phyloP scores from a whole-genome alignment of 495 filamentous ascomycete genomes.

The Penicillium alfredii region DNA sequence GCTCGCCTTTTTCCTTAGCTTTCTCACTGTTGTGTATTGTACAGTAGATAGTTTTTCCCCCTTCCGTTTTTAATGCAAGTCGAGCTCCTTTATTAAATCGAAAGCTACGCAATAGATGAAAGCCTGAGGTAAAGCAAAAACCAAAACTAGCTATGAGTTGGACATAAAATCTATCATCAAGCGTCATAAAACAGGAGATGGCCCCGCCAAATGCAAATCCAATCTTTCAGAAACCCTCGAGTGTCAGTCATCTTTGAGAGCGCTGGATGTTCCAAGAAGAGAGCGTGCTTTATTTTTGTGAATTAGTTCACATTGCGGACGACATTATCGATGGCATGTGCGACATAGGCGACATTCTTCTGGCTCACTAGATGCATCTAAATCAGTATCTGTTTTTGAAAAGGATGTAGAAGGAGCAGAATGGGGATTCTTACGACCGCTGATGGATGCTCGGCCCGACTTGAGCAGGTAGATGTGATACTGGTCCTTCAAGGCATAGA shows the following conservation, averaged over 20 bases:
- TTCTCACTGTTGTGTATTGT: conserved; percentile 15
- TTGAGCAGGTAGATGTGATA: conserved; percentile 47
- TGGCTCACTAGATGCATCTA: conserved; percentile 40
- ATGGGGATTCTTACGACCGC: conserved; percentile 34
- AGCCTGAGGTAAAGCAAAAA: too few relatives aligned
- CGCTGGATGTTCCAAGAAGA: conserved; percentile 1
- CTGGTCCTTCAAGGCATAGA: conserved; percentile 40
- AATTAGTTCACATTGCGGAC: conserved; percentile 37
- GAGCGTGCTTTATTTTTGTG: background rate
- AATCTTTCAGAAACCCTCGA: conserved; percentile 1
- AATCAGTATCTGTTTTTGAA: conserved; percentile 8
- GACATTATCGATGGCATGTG: conserved; percentile 41
- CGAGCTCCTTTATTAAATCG: conserved; percentile 3
- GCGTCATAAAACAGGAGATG: conserved; percentile 14
- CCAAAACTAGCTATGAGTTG: conserved; percentile 7
- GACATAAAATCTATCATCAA: conserved; percentile 24
- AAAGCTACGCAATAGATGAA: too few relatives aligned
- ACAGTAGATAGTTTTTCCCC: conserved; percentile 20
- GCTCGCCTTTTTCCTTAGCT: conserved; percentile 1
- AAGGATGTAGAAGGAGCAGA: background rate
- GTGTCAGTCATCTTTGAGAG: conserved; percentile 9
- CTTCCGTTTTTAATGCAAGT: conserved; percentile 14
- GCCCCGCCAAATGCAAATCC: conserved; percentile 12
- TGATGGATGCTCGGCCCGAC: conserved; percentile 44
- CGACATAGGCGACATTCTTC: conserved; percentile 46